phyloP scores from a whole-genome alignment of 108 stramenopile genomes.

The Pseudonitzschia multiseries region DNA sequence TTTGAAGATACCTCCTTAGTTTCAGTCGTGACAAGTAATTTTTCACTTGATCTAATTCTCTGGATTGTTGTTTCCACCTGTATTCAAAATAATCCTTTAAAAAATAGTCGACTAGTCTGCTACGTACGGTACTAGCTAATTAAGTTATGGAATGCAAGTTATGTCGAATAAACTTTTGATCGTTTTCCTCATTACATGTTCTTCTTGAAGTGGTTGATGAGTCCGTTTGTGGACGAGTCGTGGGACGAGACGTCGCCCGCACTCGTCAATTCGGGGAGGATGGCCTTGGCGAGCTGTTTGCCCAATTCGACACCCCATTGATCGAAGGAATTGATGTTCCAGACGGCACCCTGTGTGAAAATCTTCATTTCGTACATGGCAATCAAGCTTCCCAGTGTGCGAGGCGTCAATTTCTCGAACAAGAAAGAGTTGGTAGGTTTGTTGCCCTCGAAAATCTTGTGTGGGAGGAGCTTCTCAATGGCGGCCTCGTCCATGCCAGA shows the following conservation, averaged over 20 bases:
- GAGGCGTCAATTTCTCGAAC: conserved; percentile 83
- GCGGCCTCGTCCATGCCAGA: conserved; percentile 69
- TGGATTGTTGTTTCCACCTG: too few relatives aligned
- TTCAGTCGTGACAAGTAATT: too few relatives aligned
- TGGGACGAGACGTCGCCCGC: conserved; percentile 55
- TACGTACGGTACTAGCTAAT: too few relatives aligned
- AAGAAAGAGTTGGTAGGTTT: conserved; percentile 91
- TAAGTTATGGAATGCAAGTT: too few relatives aligned
- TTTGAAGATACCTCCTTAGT: too few relatives aligned
- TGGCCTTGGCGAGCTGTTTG: conserved; percentile 91
- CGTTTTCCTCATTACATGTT: conserved; percentile 23
- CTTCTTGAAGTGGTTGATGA: conserved; percentile 86
- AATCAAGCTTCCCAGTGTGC: conserved; percentile 88
- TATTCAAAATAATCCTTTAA: too few relatives aligned
- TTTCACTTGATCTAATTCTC: too few relatives aligned
- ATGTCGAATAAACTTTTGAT: neutral
- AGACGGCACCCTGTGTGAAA: conserved; percentile 97
- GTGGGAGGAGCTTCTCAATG: conserved; percentile 76
- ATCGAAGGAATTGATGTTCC: conserved; percentile 98
- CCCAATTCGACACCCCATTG: conserved; percentile 98
- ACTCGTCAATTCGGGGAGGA: conserved; percentile 68
- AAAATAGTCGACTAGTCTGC: too few relatives aligned
- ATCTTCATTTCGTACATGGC: conserved; percentile 98
- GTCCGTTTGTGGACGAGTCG: conserved; percentile 83
- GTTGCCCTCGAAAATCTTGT: conserved; percentile 99